Evolutionary conservation across 345 rosid species (phyloP).

Genomic region (Eutrema japonicum): DNA sequence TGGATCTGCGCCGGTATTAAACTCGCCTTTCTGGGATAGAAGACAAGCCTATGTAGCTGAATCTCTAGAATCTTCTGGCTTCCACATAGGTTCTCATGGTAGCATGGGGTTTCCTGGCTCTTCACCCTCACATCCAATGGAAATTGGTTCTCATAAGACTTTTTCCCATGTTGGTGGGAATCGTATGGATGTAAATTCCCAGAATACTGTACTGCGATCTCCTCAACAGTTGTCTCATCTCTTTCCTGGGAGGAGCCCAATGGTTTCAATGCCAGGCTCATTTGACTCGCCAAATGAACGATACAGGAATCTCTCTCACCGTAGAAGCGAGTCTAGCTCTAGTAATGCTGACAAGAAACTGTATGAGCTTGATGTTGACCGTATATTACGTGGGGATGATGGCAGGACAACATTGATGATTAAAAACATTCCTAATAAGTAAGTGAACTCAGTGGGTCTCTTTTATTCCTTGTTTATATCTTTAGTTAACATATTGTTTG

Average conservation of each 20-base stretch:
- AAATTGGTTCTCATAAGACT: slow-evolving; percentile 61
- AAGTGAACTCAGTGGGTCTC: slow-evolving; percentile 38
- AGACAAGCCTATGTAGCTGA: slow-evolving; percentile 69
- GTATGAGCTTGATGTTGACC: slow-evolving; percentile 86
- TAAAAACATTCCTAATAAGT: slow-evolving; percentile 98
- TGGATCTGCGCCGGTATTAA: slow-evolving; percentile 84
- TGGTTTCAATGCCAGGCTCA: slow-evolving; percentile 64
- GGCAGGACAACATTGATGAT: slow-evolving; percentile 90
- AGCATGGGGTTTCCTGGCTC: slow-evolving; percentile 63
- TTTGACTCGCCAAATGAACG: slow-evolving; percentile 79
- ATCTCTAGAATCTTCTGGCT: slow-evolving; percentile 73
- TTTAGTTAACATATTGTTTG: slow-evolving; percentile 5
- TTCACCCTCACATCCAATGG: slow-evolving; percentile 72
- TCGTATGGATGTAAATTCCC: slow-evolving; percentile 58
- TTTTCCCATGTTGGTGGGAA: slow-evolving; percentile 62
- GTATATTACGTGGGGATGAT: slow-evolving; percentile 80
- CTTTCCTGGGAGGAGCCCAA: slow-evolving; percentile 69
- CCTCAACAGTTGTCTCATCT: slow-evolving; percentile 75
- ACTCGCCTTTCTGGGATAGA: slow-evolving; percentile 82
- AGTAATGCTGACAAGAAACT: slow-evolving; percentile 80
- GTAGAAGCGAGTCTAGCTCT: slow-evolving; percentile 73
- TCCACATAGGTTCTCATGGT: slow-evolving; percentile 76
- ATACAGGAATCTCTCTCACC: slow-evolving; percentile 65
- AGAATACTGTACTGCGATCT: slow-evolving; percentile 62
- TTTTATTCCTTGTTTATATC: slow-evolving; percentile 5